phyloP scores from a whole-genome alignment of 495 filamentous ascomycete genomes.

The Trichocladium antarcticum region DNA sequence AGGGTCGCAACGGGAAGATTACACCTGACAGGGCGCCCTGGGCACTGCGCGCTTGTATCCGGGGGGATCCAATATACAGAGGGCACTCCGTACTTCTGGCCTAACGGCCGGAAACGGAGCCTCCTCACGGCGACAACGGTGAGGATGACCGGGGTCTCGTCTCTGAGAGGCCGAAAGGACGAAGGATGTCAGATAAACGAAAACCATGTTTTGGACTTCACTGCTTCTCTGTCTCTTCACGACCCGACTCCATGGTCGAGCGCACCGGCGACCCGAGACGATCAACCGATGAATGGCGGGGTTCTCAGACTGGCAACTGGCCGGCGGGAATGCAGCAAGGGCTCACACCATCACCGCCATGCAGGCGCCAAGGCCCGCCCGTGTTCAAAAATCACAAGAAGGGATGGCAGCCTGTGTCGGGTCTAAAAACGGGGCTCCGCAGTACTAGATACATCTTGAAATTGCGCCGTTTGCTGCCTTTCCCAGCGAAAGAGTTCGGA shows the following conservation, averaged over 20 bases:
- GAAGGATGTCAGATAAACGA: not conserved
- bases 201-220: not conserved
- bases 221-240: not conserved
- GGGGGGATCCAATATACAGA: not conserved
- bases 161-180: not conserved
- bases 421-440: conserved; percentile 10
- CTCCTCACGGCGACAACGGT: not conserved
- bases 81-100: conserved; percentile 2
- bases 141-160: not conserved
- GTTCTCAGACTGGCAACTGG: not conserved
- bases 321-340: not conserved
- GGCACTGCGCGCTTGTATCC: not conserved
- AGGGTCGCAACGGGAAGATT: conserved; percentile 24
- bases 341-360: not conserved
- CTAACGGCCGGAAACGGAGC: conserved; percentile 16
- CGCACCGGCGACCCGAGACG: too few relatives aligned
- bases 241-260: not conserved
- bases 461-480: not conserved
- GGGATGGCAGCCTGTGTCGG: conserved; percentile 20
- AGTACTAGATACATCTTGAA: conserved; percentile 10
- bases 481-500: too few relatives aligned
- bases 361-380: conserved; percentile 11
- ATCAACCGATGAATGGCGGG: not conserved
- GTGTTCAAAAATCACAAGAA: conserved; percentile 15
- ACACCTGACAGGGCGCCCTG: conserved; percentile 18